Base-by-base conservation (phyloP, 306 rosid genomes). In the Trifolium repens region DNA sequence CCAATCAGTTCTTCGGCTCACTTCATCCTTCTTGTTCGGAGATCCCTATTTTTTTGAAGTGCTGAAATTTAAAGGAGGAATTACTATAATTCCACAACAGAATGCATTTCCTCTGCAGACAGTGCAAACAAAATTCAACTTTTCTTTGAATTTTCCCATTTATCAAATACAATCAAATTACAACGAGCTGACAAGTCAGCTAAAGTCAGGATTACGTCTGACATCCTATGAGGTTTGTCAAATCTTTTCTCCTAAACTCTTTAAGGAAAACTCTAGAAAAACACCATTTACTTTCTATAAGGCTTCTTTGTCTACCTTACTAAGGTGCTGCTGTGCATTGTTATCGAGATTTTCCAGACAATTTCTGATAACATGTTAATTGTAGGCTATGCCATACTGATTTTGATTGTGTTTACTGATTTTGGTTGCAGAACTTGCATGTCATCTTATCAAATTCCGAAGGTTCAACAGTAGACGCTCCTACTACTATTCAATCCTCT, bases 31-130 rank as follows among this genome's bases (percentile, higher is more conserved):
- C 79, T 79, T 86, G 85, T 90, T 90, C 11, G 96, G 98, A 69
- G 77, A 72, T 58, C 82, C 94, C 22, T 67, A 8, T 59, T 75
- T 37, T 72, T 90, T 93, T 70, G 92, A 89, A 86, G 98, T 93
- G 84, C 88, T 90, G 71, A 90, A 87, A 90, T 89, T 89, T 69
- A 88, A 85, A 9, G 96, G 93, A 69, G 98, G 96, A 83, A 89
- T 93, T 79, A 90, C 92, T 7, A 81, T 93, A 76, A 80, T 84
- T 80, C 96, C 91, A 34, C 78, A 65, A 15, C 94, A 93, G 85
- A 86, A 57, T 40, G 98, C 84, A 9, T 93, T 93, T 84, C 98
- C 84, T 80, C 83, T 93, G 79, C 98, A 93, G 84, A 81, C 68
- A 77, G 85, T 67, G 85, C 91, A 88, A 82, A 66, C 85, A 49